Conservation (phyloP, 2,329 filamentous ascomycete genomes). For the Apiospora rasikravindrae region DNA sequence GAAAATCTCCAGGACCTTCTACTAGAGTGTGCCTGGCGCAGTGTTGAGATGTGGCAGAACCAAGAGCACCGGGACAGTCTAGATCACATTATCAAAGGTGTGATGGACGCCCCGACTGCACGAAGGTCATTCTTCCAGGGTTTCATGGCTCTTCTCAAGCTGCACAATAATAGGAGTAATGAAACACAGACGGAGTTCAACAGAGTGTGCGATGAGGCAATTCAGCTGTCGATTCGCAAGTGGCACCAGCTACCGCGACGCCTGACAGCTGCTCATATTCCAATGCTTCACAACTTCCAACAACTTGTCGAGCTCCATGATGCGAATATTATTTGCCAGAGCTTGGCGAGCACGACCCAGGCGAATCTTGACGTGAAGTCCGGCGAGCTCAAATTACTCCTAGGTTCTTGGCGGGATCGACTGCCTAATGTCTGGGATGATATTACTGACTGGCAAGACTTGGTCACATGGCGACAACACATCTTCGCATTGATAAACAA, state of each 20-base stretch:
- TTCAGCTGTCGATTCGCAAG: slow-evolving; percentile 95
- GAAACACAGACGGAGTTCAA: slow-evolving; percentile 83
- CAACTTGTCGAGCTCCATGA: slow-evolving; percentile 97
- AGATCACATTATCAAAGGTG: slow-evolving; percentile 92
- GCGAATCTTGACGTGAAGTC: slow-evolving; percentile 92
- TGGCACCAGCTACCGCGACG: slow-evolving; percentile 97
- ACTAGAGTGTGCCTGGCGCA: slow-evolving; percentile 93
- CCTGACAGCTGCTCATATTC: slow-evolving; percentile 94
- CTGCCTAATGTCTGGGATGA: slow-evolving; percentile 99
- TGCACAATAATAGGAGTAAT: slow-evolving; percentile 76
- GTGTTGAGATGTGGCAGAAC: slow-evolving; percentile 92
- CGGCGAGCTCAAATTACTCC: slow-evolving; percentile 89
- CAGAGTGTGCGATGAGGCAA: slow-evolving; percentile 92
- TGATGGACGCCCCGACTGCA: slow-evolving; percentile 96
- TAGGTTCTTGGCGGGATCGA: slow-evolving; percentile 94
- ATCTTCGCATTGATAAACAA: slow-evolving; percentile 97
- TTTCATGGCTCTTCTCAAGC: slow-evolving; percentile 95
- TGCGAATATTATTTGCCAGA: slow-evolving; percentile 94
- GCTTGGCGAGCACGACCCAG: slow-evolving; percentile 82
- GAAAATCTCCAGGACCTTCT: slow-evolving; percentile 98
- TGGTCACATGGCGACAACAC: slow-evolving; percentile 99
- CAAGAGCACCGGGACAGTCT: slow-evolving; percentile 86
- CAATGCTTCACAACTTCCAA: slow-evolving; percentile 96
- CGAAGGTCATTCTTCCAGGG: slow-evolving; percentile 96
- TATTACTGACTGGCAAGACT: slow-evolving; percentile 98